These are phyloP conservation scores for Phytophthora tubulina DNA, from an alignment of 352 stramenopile genomes.

Conservation along the genomic window DNA sequence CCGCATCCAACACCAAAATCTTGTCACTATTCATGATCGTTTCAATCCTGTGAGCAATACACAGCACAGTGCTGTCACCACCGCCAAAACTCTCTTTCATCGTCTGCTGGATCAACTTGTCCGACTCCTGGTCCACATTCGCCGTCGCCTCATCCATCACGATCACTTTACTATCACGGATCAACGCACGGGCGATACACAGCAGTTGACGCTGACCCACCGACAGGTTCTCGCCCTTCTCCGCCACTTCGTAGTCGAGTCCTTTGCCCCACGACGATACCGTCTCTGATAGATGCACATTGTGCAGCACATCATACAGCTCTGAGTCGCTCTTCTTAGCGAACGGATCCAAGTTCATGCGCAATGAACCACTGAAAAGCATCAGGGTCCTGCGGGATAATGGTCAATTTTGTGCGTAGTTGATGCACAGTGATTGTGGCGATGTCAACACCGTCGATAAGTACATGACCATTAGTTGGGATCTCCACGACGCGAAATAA, in stretches of 20 bases:
- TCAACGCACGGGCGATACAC: conserved; percentile 94
- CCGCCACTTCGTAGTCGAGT: conserved; percentile 89
- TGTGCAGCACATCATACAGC: conserved; percentile 58
- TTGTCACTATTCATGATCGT: conserved; percentile 95
- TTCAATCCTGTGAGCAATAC: conserved; percentile 94
- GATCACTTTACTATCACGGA: conserved; percentile 91
- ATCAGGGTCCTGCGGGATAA: conserved; percentile 91
- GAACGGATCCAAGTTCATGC: conserved; percentile 94
- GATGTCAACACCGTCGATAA: conserved; percentile 90
- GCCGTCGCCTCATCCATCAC: conserved; percentile 97
- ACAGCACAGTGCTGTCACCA: conserved; percentile 89
- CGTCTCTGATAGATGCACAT: conserved; percentile 68
- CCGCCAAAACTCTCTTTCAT: conserved; percentile 91
- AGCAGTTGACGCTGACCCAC: conserved; percentile 97
- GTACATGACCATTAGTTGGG: conserved; percentile 57
- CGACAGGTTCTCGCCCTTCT: conserved; percentile 95
- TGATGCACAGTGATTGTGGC: conserved; percentile 43
- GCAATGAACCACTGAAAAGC: conserved; percentile 90
- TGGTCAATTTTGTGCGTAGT: conserved; percentile 49
- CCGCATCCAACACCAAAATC: conserved; percentile 91
- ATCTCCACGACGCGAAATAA: conserved; percentile 58
- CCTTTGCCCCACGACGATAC: conserved; percentile 64
- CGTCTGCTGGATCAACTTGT: conserved; percentile 70
- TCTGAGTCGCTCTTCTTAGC: conserved; percentile 65
- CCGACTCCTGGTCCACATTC: conserved; percentile 88